Base-by-base conservation (phyloP, 2,329 filamentous ascomycete species). In the Stagonosporopsis vannaccii region DNA sequence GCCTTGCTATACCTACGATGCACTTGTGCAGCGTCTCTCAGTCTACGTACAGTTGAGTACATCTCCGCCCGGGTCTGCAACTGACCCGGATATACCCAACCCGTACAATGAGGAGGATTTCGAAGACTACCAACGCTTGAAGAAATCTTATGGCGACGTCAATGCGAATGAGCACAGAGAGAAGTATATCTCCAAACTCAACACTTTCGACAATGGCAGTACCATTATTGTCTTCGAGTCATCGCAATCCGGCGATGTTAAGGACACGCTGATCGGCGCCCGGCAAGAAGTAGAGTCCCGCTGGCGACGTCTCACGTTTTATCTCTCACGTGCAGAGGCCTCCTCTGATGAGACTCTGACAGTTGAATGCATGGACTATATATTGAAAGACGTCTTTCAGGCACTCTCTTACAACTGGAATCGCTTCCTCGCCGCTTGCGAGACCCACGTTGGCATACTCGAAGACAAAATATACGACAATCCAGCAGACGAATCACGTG, bases 161-260 rank as follows among this genome's bases (percentile, higher is more conserved):
- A 68, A 74, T 32, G 66, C 61, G 7, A 66, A 68, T 22, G 68
- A 70, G 42, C 65, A 65, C n/a, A 61, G 67, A 15, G 69, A 76
- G 13, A 66, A 66, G 32, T 77, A 78, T 47, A 73, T 78, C 11
- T 77, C 78, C 20, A 76, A 76, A 19, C 69, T 80, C 2, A 65
- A 78, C 19, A 75, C 73, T 1, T 75, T 82, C 4, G 82, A 84
- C 56, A 83, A 83, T 43, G 77, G 70, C 22, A 75, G 67, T 55
- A 81, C 80, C 0, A 80, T 84, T 51, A 82, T 85, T 50, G 70
- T 85, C 25, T 84, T 85, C 56, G 82, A 84, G 57, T 79, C 80
- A 43, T 80, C 80, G 0, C 77, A 81, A 25, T 79, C 79, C 2
- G 74, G 76, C 17, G 75, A 74, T 11, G 77, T 81, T 23, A 75